phyloP scores from a whole-genome alignment of 148 eudicot genomes.

The Heliosperma pusillum region DNA sequence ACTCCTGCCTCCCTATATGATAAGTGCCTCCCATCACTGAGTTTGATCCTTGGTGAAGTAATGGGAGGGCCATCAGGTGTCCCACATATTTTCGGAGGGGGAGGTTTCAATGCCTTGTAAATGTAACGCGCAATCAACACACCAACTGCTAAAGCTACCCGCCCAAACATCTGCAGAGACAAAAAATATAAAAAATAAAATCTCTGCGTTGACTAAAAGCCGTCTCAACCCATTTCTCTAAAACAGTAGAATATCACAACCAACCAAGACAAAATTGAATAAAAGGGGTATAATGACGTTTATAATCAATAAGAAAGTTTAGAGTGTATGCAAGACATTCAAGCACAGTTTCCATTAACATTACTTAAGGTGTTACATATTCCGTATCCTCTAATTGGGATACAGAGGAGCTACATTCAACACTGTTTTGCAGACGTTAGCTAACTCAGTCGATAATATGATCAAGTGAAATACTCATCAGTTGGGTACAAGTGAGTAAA shows the following conservation, averaged over 20 bases:
- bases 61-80: conserved; percentile 66
- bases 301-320: neutral
- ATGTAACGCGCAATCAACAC: conserved; percentile 36
- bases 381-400: no score
- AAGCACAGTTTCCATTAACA: neutral
- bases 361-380: no score
- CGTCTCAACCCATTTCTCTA: neutral
- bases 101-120: conserved; percentile 46
- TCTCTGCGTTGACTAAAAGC: neutral
- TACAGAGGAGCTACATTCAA: no score
- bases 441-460: no score
- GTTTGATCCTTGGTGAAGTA: conserved; percentile 62
- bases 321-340: neutral
- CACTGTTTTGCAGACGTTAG: no score
- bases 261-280: neutral
- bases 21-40: conserved; percentile 66
- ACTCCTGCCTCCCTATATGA: conserved; percentile 66
- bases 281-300: conserved; percentile 1
- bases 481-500: no score
- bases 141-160: conserved; percentile 37
- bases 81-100: conserved; percentile 57
- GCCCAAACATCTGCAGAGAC: conserved; percentile 41
- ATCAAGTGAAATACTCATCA: no score
- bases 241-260: neutral
- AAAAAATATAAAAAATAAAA: neutral